A percentile compares a stretch with the other conserved stretches of the same genome.
Conservation (phyloP, 345 rosid species). For the Heritiera fomes region DNA sequence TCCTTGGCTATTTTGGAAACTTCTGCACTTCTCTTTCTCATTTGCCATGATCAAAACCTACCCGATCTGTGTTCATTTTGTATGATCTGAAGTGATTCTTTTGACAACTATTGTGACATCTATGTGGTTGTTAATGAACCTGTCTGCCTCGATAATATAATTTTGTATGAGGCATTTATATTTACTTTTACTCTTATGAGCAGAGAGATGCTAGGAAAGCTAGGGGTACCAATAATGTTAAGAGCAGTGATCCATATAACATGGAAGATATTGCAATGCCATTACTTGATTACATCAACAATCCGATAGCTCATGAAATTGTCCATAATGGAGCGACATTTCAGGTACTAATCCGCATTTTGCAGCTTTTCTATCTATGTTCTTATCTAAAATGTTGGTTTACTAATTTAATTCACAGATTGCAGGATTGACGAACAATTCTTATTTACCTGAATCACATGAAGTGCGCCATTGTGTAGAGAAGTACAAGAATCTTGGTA, state of each 20-base stretch:
- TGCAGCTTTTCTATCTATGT: not conserved
- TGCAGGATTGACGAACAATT: conserved; percentile 96
- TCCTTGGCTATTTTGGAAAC: not conserved
- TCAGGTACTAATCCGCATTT: conserved; percentile 56
- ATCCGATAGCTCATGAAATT: conserved; percentile 76
- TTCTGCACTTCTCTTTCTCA: no score
- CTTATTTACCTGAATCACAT: conserved; percentile 66
- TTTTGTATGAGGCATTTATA: not conserved
- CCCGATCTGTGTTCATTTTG: not conserved
- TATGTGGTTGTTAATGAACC: not conserved
- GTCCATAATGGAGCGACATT: conserved; percentile 93
- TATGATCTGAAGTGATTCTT: not conserved
- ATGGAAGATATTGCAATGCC: conserved; percentile 88
- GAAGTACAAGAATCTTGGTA: conserved; percentile 69
- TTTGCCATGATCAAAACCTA: not conserved
- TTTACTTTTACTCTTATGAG: conserved; percentile 17
- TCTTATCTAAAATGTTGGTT: conserved; percentile 5
- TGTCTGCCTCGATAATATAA: not conserved
- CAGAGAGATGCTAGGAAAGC: conserved; percentile 76
- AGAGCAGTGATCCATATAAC: conserved; percentile 61
- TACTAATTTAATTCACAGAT: conserved; percentile 49
- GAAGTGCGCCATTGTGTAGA: conserved; percentile 87
- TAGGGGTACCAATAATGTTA: conserved; percentile 42
- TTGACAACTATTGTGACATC: not conserved
- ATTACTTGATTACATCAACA: conserved; percentile 62